Evolutionary conservation across 495 filamentous ascomycete species (phyloP), one percentile per base, ranked within the genome.

Genomic region (Lentithecium fluviatile): DNA sequence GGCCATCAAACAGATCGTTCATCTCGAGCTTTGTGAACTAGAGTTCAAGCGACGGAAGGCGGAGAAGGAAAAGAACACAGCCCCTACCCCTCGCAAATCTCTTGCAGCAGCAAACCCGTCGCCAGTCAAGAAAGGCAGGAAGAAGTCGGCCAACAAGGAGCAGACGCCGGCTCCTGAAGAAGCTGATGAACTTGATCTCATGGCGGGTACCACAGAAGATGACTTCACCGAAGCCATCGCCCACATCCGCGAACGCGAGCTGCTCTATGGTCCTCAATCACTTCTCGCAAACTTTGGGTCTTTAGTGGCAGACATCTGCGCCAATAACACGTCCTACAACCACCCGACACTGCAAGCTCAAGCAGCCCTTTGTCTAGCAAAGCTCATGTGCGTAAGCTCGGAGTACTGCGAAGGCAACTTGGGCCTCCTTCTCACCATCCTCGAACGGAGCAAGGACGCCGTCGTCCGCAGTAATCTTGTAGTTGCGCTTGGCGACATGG

Each of bases 1-100:
- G 58, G 92, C 93, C 26, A 90, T 98, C 75, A 98, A 98, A 73
- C 94, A 99, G 68, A 99, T 97, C 59, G 94, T 99, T n/a, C 95
- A 99, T 72, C 80, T 99, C n/a, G 94, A 99, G 64, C 81, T 97
- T 1, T 92, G 90, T 74, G 94, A 99, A 70, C 82, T 92, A 37
- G 94, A 99, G 72, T 99, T 99, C 75, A 99, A 99, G 75, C 84
- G 92, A 24, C 82, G 91, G 55, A 99, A 97, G 75, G 89, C 88
- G 13, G 94, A 96, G 65, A 90, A 92, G 60, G 94, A 97, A 72
- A 96, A 93, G 74, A 87, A 78, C 45, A 74, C 77, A 2, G 38
- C 52, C 13, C 40, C 40, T n/a, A 43, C 40, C 42, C 55, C 65
- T 19, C 58, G 62, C 19, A 52, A 70, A 52, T 64, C 62, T 5